Conservation (phyloP, 2,329 filamentous ascomycete species). For the Colletotrichum spinosum region DNA sequence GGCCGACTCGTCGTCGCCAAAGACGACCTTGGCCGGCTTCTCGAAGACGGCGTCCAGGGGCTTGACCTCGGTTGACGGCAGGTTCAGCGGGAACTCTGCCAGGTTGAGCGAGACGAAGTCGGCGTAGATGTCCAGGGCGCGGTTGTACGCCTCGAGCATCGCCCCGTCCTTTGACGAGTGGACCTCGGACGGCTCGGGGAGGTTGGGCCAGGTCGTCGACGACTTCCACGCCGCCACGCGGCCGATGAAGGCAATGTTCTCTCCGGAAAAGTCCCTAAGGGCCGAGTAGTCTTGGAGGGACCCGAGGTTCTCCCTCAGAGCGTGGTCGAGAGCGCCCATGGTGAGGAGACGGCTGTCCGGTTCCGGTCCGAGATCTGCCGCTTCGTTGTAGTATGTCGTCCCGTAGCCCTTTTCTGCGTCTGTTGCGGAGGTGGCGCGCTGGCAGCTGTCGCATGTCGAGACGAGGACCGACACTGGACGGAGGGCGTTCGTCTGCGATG, state of each 20-base stretch:
- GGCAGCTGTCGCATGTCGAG: conserved; percentile 38
- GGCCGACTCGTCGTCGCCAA: conserved; percentile 36
- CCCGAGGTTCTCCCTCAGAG: conserved; percentile 57
- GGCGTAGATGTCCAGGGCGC: conserved; percentile 52
- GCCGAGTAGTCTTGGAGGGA: conserved; percentile 65
- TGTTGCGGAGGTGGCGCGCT: conserved; percentile 35
- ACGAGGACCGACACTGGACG: conserved; percentile 28
- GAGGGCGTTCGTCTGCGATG: conserved; percentile 41
- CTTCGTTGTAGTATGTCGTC: conserved; percentile 37
- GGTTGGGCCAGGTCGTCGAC: neutral
- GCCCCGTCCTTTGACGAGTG: neutral
- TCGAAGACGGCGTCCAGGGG: conserved; percentile 58
- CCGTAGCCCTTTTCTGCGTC: conserved; percentile 47
- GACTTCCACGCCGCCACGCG: conserved; percentile 59
- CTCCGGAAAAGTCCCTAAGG: conserved; percentile 66
- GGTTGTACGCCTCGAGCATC: conserved; percentile 50
- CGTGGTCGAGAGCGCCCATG: conserved; percentile 63
- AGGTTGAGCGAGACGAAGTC: conserved; percentile 50
- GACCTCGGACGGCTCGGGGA: neutral
- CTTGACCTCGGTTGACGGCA: conserved; percentile 56
- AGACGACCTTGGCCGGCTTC: conserved; percentile 49
- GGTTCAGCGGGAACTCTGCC: conserved; percentile 64
- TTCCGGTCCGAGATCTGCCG: conserved; percentile 25
- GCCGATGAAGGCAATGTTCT: conserved; percentile 68
- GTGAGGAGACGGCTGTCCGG: conserved; percentile 58